Evolutionary conservation across 139 green algal genomes (phyloP).

Genomic region (Nannochloris sp.): DNA sequence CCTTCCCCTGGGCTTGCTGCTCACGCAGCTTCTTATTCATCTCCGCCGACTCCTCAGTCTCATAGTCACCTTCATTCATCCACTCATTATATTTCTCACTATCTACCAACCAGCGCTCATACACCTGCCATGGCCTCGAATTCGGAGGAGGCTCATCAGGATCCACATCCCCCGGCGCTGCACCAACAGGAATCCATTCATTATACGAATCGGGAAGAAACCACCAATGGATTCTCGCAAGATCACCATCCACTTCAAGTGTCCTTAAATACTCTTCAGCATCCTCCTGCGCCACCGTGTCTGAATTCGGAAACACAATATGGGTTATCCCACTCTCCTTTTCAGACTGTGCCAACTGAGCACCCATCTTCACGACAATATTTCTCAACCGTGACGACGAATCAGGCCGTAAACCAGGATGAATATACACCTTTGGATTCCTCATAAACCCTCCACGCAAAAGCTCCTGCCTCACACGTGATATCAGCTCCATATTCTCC

Average conservation of each 20-base stretch:
- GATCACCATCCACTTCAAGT: constrained; percentile 40
- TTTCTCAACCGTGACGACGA: not conserved
- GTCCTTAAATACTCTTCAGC: constrained; percentile 58
- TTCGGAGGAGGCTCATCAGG: constrained; percentile 1
- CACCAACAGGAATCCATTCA: constrained; percentile 49
- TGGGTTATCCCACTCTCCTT: constrained; percentile 51
- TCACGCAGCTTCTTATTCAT: constrained; percentile 29
- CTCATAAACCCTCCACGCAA: constrained; percentile 35
- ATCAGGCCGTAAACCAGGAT: not conserved
- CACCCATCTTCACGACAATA: constrained; percentile 16
- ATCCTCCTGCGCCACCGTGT: constrained; percentile 58
- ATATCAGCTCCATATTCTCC: constrained; percentile 58
- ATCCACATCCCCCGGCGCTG: constrained; percentile 40
- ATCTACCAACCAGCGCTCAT: constrained; percentile 66
- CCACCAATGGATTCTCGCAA: constrained; percentile 67
- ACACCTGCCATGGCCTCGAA: constrained; percentile 42
- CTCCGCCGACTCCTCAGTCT: constrained; percentile 39
- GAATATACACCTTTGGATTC: constrained; percentile 41
- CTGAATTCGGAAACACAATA: constrained; percentile 60
- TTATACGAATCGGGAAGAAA: constrained; percentile 79
- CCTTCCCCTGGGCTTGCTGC: not conserved
- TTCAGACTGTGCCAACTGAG: constrained; percentile 23
- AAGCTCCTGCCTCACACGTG: constrained; percentile 43
- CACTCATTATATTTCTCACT: constrained; percentile 84
- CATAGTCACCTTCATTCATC: constrained; percentile 84